Evolutionary conservation across 805 yeast species (phyloP).

Genomic region (Cyberlindnera nakhonratchasimensis): DNA sequence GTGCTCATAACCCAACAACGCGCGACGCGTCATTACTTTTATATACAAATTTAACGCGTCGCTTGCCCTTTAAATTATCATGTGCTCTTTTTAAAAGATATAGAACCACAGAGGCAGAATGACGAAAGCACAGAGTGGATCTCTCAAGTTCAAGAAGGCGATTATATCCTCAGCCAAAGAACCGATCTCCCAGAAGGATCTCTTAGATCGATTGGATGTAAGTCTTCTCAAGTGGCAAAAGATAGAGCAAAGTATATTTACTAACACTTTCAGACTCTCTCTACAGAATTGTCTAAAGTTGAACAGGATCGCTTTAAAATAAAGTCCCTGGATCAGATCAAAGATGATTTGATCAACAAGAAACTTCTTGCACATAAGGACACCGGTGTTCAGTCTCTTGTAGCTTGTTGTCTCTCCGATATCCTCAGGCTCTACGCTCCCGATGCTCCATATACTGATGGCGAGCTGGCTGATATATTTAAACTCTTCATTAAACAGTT

Average conservation of each 20-base stretch:
- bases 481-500: constrained; percentile 63
- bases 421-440: constrained; percentile 79
- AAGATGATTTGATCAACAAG: constrained; percentile 50
- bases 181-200: constrained; percentile 60
- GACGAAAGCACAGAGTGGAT: constrained; percentile 21
- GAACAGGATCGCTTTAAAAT: constrained; percentile 59
- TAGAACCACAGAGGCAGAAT: background rate
- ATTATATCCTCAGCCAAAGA: constrained; percentile 55
- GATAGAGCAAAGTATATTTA: background rate
- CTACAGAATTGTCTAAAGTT: constrained; percentile 57
- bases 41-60: constrained; percentile 6
- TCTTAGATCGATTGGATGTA: constrained; percentile 51
- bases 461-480: constrained; percentile 62
- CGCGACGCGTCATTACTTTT: constrained; percentile 8
- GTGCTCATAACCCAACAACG: background rate
- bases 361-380: constrained; percentile 62
- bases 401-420: constrained; percentile 74
- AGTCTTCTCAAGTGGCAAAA: no score
- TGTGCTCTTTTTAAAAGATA: no score
- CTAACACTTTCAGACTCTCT: constrained; percentile 38
- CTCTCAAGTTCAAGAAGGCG: constrained; percentile 39
- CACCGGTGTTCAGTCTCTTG: constrained; percentile 62
- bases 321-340: constrained; percentile 41
- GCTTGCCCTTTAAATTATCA: no score
- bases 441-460: constrained; percentile 77